Base-by-base conservation (phyloP, 306 rosid species). In the Lathyrus sativus region DNA sequence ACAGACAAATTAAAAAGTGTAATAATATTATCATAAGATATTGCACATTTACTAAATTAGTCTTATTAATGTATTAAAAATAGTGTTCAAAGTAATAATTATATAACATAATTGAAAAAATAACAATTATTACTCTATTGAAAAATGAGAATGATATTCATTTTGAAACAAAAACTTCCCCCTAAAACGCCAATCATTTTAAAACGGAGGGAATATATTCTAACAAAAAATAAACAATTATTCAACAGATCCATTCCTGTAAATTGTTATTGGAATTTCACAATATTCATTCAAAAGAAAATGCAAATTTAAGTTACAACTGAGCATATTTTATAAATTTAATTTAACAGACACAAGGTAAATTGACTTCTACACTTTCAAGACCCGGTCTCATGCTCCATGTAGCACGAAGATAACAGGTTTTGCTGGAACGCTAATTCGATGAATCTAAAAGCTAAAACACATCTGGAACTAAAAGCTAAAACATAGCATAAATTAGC, bases 291-390 rank as follows among this genome's bases (percentile, higher is more conserved):
- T 42, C 48, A 37, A 24, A 44, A 5, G n/a, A 78, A 33, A 73
- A 35, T n/a, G 62, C 45, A 31, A 65, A 31, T 44, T 62, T 24
- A 74, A 56, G 54, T 58, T 62, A 69, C 69, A 79, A 56, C 44
- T 22, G 49, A 29, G 56, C 17, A 56, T 37, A 44, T 5, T 56
- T 33, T 9, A 68, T 54, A 29, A 17, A 50, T 22, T 54, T 11
- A 58, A 71, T 50, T 28, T 28, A 60, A 51, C 60, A 28, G 7
- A 53, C 19, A 53, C 19, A 53, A 8, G 37, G 8, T 38, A 38
- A 63, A 12, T 3, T 42, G 29, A 39, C 61, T 58, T 70, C 53
- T 56, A 6, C 15, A 33, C 79, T 46, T 62, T 53, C 19, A 55
- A 54, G 57, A 13, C 83, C 64, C 12, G n/a, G 15, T 26, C 46